Evolutionary conservation across 345 rosid genomes (phyloP), one percentile per base, ranked within the genome.

Genomic region (Brassica rapa): DNA sequence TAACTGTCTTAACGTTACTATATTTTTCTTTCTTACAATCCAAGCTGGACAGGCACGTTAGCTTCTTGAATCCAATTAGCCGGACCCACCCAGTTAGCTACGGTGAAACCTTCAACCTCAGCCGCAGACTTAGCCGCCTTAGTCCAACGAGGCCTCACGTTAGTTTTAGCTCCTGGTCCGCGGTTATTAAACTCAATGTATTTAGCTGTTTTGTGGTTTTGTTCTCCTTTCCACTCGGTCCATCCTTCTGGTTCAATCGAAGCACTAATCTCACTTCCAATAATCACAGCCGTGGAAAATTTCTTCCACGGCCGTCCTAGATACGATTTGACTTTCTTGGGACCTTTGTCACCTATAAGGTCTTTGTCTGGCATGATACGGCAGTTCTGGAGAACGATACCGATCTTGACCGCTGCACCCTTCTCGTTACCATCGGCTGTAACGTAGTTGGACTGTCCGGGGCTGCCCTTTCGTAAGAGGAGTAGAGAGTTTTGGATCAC

Each of bases 291-390:
- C 8, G 84, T 82, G 0, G 97, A 72, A 24, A 1, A 83, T 19
- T 25, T 4, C 83, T 88, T 91, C 98, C 97, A 91, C 0, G 98
- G 97, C 21, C 98, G 21, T 9, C 98, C 97, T 66, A 93, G 70
- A 81, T 83, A 93, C 1, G 92, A 85, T 69, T 56, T 79, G 46
- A 80, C 51, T 30, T 35, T 65, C 68, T 75, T 86, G 0, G 57
- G 77, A 0, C 88, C 74, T n/a, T 75, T 86, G 0, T 62, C 78
- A 0, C 88, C 74, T n/a, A 32, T 69, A 6, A 90, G 91, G 8
- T 75, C 77, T 71, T 67, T 75, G 79, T 93, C 97, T 0, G 97
- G 83, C 32, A 86, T 89, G 74, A 91, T 85, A 67, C 87, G 83
- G 83, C 97, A 93, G 85, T 89, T 89, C 1, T 91, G 97, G 75